Percentiles rank a stretch among this genome's conserved stretches.
phyloP scores from a whole-genome alignment of 768 basidiomycete species.

The Boletus rex-veris region DNA sequence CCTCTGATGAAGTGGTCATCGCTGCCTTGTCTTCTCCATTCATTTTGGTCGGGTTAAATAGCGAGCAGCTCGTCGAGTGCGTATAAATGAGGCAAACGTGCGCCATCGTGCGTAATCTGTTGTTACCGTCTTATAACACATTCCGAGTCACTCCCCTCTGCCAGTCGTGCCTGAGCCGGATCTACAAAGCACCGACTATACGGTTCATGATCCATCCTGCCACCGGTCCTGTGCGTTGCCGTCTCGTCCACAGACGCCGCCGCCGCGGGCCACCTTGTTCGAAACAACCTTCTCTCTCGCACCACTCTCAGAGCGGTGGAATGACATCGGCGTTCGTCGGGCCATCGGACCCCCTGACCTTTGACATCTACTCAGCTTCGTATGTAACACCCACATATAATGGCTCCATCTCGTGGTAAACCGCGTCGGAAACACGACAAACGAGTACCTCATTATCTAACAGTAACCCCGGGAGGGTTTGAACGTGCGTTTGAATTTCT shows the following conservation, averaged over 20 bases:
- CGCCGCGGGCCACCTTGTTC: too few relatives aligned
- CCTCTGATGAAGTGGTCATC: slow-evolving; percentile 7
- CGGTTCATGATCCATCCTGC: not conserved
- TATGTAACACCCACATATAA: not conserved
- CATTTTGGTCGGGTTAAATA: slow-evolving; percentile 11
- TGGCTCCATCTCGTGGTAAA: not conserved
- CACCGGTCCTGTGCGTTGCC: not conserved
- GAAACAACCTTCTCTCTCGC: too few relatives aligned
- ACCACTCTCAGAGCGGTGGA: too few relatives aligned
- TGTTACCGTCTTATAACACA: not conserved
- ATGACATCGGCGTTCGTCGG: not conserved
- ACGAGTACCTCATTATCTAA: not conserved
- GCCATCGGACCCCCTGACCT: not conserved
- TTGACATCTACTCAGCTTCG: too few relatives aligned
- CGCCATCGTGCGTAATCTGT: slow-evolving; percentile 8
- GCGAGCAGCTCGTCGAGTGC: not conserved
- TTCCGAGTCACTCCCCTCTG: not conserved
- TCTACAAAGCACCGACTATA: not conserved
- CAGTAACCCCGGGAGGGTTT: not conserved
- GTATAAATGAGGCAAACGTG: slow-evolving; percentile 13
- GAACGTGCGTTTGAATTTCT: not conserved
- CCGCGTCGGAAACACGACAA: not conserved
- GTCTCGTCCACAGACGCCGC: too few relatives aligned
- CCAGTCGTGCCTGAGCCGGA: slow-evolving; percentile 9
- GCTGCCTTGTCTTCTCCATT: not conserved